These are phyloP conservation scores for Mucor lusitanicus DNA, from an alignment of 371 early-diverging fungal species.

Conservation along the genomic window DNA sequence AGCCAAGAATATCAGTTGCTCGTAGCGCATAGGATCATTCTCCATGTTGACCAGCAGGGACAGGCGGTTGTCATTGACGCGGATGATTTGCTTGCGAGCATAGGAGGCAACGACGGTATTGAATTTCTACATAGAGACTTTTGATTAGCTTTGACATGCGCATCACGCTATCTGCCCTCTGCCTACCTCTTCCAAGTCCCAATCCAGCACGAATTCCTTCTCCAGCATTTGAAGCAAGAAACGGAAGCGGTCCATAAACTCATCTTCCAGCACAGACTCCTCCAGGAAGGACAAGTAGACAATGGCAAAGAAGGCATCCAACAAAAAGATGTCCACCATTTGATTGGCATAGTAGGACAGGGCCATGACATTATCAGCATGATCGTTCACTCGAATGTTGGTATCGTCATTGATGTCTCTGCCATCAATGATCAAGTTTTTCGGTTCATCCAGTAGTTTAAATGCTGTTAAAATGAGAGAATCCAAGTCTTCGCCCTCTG, in stretches of 20 bases:
- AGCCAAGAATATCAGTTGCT: constrained; percentile 46
- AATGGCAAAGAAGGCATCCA: constrained; percentile 50
- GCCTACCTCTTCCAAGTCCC: constrained; percentile 44
- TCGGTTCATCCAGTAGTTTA: constrained; percentile 42
- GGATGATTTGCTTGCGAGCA: constrained; percentile 29
- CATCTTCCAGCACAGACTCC: constrained; percentile 36
- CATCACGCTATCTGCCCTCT: neutral
- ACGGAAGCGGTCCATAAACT: constrained; percentile 50
- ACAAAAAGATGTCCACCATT: constrained; percentile 39
- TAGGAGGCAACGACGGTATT: constrained; percentile 22
- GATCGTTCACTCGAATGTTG: constrained; percentile 51
- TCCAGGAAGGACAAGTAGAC: constrained; percentile 48
- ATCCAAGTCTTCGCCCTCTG: constrained; percentile 52
- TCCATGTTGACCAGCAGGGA: constrained; percentile 36
- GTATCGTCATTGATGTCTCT: constrained; percentile 51
- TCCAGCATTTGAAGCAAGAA: constrained; percentile 51
- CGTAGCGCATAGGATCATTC: constrained; percentile 36
- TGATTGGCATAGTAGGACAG: constrained; percentile 55
- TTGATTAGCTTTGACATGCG: neutral
- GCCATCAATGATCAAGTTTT: constrained; percentile 51
- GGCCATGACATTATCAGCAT: constrained; percentile 55
- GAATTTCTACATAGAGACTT: constrained; percentile 27
- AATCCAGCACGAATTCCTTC: constrained; percentile 44
- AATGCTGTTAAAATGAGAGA: constrained; percentile 41
- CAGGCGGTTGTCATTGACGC: constrained; percentile 19